Percentiles rank a stretch among this genome's conserved stretches.
phyloP scores from a whole-genome alignment of 148 eudicot species.

The Bassia scoparia region DNA sequence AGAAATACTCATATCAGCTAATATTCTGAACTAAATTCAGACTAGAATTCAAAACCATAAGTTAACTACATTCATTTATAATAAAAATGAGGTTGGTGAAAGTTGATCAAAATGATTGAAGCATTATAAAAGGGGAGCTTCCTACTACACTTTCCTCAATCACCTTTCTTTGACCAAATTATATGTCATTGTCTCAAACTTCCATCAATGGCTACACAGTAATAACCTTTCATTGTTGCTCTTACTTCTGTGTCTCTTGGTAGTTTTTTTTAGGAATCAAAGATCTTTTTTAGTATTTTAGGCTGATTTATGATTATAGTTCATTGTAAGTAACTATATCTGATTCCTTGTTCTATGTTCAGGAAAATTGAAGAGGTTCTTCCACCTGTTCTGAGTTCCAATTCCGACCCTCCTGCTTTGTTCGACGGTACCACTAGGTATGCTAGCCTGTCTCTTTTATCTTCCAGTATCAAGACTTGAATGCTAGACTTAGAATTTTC shows the following conservation, averaged over 20 bases:
- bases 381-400: constrained; percentile 48
- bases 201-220: constrained; percentile 10
- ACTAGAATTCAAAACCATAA: too few species aligned
- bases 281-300: neutral
- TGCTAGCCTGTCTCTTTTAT: too few species aligned
- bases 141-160: neutral
- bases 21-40: too few species aligned
- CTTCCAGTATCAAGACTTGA: too few species aligned
- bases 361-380: constrained; percentile 24
- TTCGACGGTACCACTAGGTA: constrained; percentile 72
- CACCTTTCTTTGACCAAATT: neutral
- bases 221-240: neutral
- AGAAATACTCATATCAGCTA: too few species aligned
- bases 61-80: too few species aligned
- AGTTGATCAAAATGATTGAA: neutral
- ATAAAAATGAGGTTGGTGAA: neutral
- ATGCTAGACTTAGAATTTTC: too few species aligned
- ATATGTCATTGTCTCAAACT: neutral
- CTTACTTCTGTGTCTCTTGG: neutral
- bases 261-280: neutral
- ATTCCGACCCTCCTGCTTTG: constrained; percentile 58
- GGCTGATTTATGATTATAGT: neutral
- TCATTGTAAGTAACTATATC: neutral
- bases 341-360: neutral
- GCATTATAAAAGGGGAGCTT: neutral